Evolutionary conservation across 352 stramenopile genomes (phyloP), one percentile per base, ranked within the genome.

Genomic region (Phytophthora citrophthora): DNA sequence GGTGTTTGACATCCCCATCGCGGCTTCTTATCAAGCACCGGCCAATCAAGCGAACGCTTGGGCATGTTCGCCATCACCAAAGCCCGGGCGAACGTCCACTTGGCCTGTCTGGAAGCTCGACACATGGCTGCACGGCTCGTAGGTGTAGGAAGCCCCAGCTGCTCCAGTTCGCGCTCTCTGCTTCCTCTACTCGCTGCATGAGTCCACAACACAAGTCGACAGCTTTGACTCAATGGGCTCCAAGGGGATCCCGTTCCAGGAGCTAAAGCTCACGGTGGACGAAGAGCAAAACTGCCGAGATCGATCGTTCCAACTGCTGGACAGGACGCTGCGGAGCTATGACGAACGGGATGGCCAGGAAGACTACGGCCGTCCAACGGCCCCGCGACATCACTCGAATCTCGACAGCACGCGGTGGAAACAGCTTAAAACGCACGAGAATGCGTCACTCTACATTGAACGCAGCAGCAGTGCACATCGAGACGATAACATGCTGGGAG

Each of bases 381-480:
- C 20, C 8, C 60, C 58, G 8, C 46, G 13, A 12, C 54, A 65
- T 39, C 69, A 77, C 54, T 64, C 55, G 0, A 65, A 48, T 10
- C 45, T 72, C 6, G 58, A 73, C 46, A 74, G 43, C 15, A 77
- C 46, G 1, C 64, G 59, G 12, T 77, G 69, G 69, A 77, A 74
- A 31, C 59, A 74, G 38, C 54, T 74, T 51, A 70, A 72, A 40
- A 71, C 64, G 1, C 53, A 74, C 15, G 26, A 49, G 5, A 65
- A 54, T 36, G 69, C 69, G 15, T 74, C 69, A 13, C 43, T 77
- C 15, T 77, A 74, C 43, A 15, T 63, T 23, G 65, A 74, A 31
- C 69, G 69, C 34, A 71, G 38, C n/a, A 68, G 9, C 24, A 61
- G 57, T 13, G 20, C 48, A 0, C 53, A 68, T 51, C 51, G 61